These are phyloP conservation scores for Moesziomyces sp. DNA, from an alignment of 1,284 basidiomycete genomes.

Conservation along the genomic window DNA sequence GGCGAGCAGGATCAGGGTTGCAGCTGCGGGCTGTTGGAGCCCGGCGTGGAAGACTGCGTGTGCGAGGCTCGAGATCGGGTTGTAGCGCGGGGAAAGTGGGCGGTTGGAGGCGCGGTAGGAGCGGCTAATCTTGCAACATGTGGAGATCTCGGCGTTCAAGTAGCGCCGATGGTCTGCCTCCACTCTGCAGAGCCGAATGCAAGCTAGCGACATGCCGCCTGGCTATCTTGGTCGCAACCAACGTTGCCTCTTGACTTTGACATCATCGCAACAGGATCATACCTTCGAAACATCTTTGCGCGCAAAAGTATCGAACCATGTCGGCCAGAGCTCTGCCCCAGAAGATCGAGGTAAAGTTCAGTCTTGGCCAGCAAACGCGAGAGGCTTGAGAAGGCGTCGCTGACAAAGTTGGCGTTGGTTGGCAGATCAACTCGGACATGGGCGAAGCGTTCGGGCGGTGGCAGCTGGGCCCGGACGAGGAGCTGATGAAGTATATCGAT, in stretches of 20 bases:
- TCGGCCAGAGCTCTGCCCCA: conserved; percentile 6
- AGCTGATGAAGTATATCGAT: conserved; percentile 36
- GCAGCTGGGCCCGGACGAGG: conserved; percentile 33
- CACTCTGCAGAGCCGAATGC: neutral
- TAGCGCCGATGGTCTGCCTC: conserved; percentile 7
- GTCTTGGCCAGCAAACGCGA: neutral
- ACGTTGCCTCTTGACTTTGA: too few relatives aligned
- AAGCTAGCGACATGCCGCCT: too few relatives aligned
- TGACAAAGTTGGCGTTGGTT: neutral
- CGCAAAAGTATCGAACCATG: conserved; percentile 2
- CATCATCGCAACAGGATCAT: neutral
- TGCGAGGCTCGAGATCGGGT: too few relatives aligned
- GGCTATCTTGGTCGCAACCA: too few relatives aligned
- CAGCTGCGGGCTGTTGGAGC: too few relatives aligned
- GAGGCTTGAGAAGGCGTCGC: neutral
- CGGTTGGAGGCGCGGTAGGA: neutral
- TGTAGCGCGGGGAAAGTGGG: neutral
- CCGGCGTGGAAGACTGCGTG: too few relatives aligned
- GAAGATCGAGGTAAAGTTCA: conserved; percentile 16
- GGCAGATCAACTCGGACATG: conserved; percentile 32
- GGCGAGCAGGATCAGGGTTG: too few relatives aligned
- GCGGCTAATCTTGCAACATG: neutral
- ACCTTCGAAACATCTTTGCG: neutral
- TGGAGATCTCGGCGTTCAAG: conserved; percentile 16
- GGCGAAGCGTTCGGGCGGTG: conserved; percentile 38